These are phyloP conservation scores for Rhodosporidiobolus odoratus DNA, from an alignment of 768 basidiomycete species.

Conservation along the genomic window DNA sequence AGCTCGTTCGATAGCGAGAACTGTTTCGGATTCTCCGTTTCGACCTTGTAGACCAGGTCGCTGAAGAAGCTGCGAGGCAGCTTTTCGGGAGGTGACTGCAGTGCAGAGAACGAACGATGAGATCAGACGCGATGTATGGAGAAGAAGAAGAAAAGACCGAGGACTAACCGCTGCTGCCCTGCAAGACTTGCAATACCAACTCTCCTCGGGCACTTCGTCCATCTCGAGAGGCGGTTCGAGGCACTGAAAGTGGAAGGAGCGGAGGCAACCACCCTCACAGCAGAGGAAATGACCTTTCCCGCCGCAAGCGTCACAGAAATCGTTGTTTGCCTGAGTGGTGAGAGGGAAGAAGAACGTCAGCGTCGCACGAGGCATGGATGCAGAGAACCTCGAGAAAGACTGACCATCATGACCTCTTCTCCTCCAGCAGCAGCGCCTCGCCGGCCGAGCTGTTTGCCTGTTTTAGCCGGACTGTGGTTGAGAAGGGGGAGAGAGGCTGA, in stretches of 20 bases:
- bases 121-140: no score
- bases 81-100: conserved; percentile 35
- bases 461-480: conserved; percentile 25
- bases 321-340: conserved; percentile 49
- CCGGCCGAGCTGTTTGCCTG: conserved; percentile 27
- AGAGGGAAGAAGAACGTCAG: neutral
- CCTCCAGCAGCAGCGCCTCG: conserved; percentile 6
- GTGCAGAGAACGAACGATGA: neutral
- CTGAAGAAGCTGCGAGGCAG: conserved; percentile 27
- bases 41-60: conserved; percentile 35
- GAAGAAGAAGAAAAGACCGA: neutral
- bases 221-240: conserved; percentile 90
- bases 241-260: conserved; percentile 94
- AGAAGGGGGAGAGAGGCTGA: neutral
- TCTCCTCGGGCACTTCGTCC: conserved; percentile 70
- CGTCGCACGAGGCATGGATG: neutral
- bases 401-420: conserved; percentile 7
- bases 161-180: conserved; percentile 51
- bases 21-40: conserved; percentile 39
- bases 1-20: conserved; percentile 38
- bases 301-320: conserved; percentile 50
- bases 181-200: conserved; percentile 57
- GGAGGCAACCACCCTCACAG: conserved; percentile 85
- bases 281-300: conserved; percentile 75
- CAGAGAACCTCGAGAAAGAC: neutral